Evolutionary conservation across 805 yeast genomes (phyloP).

Genomic region (Myxozyma monticola): DNA sequence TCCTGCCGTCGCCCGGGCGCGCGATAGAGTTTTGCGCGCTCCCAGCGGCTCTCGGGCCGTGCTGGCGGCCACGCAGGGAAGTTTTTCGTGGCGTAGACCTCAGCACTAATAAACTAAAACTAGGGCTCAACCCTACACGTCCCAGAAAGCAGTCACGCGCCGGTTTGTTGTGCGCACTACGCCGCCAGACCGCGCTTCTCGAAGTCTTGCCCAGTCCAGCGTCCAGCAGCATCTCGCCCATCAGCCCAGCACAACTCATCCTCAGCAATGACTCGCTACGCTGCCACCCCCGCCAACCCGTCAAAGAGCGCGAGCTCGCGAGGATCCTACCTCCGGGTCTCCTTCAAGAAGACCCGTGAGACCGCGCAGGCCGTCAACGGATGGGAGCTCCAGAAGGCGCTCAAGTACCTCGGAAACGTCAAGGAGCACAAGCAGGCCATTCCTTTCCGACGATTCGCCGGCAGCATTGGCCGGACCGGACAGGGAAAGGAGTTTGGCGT

Average conservation of each 20-base stretch:
- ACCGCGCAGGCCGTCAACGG: constrained; percentile 98
- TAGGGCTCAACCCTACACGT: neutral
- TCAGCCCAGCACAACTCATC: neutral
- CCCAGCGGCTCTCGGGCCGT: too few relatives aligned
- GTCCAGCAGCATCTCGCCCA: neutral
- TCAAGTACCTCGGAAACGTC: constrained; percentile 92
- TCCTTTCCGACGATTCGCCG: constrained; percentile 98
- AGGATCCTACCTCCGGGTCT: constrained; percentile 98
- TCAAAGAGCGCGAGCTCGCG: constrained; percentile 99
- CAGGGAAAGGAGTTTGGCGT: constrained; percentile 99
- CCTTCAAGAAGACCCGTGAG: constrained; percentile 99
- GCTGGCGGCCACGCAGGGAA: too few relatives aligned
- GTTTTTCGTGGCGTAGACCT: too few relatives aligned
- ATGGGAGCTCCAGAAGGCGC: constrained; percentile 96
- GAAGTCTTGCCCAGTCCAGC: neutral
- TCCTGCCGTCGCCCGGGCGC: too few relatives aligned
- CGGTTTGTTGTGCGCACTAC: neutral
- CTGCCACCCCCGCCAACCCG: constrained; percentile 98
- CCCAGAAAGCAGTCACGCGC: neutral
- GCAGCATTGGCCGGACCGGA: constrained; percentile 97
- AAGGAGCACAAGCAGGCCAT: constrained; percentile 98
- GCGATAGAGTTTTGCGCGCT: too few relatives aligned
- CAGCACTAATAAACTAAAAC: too few relatives aligned
- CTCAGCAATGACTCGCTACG: constrained; percentile 94
- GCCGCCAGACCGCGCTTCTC: neutral